Evolutionary conservation across 345 rosid species (phyloP).

Genomic region (Salix arbutifolia): DNA sequence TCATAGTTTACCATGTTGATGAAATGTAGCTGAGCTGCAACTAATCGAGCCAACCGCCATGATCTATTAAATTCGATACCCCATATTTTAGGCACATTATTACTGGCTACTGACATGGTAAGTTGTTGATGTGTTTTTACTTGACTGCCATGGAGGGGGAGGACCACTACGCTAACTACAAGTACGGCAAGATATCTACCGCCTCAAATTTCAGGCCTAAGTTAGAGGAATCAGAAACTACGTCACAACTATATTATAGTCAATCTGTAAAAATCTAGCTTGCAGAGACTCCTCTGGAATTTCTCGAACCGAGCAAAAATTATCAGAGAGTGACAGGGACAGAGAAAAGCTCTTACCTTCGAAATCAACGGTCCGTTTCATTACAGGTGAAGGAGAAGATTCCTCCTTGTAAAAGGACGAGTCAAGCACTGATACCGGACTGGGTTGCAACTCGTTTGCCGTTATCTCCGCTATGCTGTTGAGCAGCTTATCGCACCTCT

Average conservation of each 20-base stretch:
- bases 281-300: neutral
- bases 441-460: slow-evolving; percentile 68
- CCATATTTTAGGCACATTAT: neutral
- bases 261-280: slow-evolving; percentile 21
- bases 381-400: slow-evolving; percentile 70
- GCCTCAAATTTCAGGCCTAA: neutral
- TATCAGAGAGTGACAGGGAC: neutral
- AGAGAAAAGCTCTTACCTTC: slow-evolving; percentile 40
- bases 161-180: slow-evolving; percentile 5
- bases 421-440: slow-evolving; percentile 94
- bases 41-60: neutral
- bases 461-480: slow-evolving; percentile 88
- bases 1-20: neutral
- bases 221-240: slow-evolving; percentile 4
- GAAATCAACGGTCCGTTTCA: slow-evolving; percentile 78
- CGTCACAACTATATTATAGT: slow-evolving; percentile 8
- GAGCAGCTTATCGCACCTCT: slow-evolving; percentile 87
- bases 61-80: neutral
- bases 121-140: neutral
- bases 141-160: neutral
- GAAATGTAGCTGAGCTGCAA: neutral
- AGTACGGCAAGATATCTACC: slow-evolving; percentile 9
- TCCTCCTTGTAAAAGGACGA: slow-evolving; percentile 79
- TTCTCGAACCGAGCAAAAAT: neutral
- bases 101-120: neutral